Percentiles rank a stretch among this genome's conserved stretches.
These are phyloP conservation scores for Camellia sinensis DNA, from an alignment of 148 eudicot genomes.

Conservation along the genomic window DNA sequence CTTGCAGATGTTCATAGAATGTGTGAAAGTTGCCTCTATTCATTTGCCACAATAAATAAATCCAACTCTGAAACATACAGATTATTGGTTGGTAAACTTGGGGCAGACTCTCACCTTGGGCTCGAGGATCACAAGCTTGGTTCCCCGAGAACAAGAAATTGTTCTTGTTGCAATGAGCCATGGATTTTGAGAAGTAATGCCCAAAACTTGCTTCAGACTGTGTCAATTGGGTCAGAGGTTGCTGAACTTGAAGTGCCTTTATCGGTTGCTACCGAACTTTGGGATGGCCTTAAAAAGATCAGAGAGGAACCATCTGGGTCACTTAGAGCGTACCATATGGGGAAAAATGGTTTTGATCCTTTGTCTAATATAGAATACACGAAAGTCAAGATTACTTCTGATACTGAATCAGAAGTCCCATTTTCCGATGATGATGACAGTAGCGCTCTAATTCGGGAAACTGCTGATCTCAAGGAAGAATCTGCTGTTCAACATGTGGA, in stretches of 20 bases:
- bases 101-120: conserved; percentile 44
- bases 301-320: conserved; percentile 24
- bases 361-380: conserved; percentile 47
- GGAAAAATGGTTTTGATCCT: conserved; percentile 31
- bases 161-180: conserved; percentile 69
- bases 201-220: conserved; percentile 34
- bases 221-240: conserved; percentile 33
- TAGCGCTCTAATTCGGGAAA: conserved; percentile 26
- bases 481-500: background rate
- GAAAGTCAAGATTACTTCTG: conserved; percentile 59
- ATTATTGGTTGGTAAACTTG: conserved; percentile 71
- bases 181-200: conserved; percentile 43
- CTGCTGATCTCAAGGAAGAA: conserved; percentile 26
- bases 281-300: conserved; percentile 27
- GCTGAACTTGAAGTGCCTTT: conserved; percentile 35
- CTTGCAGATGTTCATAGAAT: conserved; percentile 75
- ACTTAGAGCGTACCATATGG: conserved; percentile 14
- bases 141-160: conserved; percentile 35
- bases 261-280: conserved; percentile 19
- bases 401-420: conserved; percentile 59
- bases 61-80: conserved; percentile 74
- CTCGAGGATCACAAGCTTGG: conserved; percentile 27
- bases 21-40: conserved; percentile 86
- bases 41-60: conserved; percentile 73
- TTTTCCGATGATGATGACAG: conserved; percentile 35